phyloP scores from a whole-genome alignment of 1,139 yeast genomes.

The Saccharomycopsis phalli region DNA sequence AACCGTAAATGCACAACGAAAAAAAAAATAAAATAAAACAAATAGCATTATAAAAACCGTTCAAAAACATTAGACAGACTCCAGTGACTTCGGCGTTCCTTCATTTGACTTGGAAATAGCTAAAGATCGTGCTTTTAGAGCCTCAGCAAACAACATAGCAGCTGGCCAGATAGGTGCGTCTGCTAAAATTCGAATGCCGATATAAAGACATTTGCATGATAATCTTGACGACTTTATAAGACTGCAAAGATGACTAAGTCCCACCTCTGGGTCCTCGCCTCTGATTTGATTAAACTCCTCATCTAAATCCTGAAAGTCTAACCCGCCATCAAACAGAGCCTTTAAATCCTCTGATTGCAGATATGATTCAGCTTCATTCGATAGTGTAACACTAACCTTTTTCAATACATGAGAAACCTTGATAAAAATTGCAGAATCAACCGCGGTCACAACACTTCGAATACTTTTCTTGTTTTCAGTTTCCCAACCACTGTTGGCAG shows the following conservation, averaged over 20 bases:
- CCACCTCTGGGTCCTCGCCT: conserved; percentile 34
- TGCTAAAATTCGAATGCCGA: conserved; percentile 65
- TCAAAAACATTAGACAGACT: too few species aligned
- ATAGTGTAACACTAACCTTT: conserved; percentile 45
- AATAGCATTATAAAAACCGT: too few species aligned
- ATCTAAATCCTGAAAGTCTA: conserved; percentile 38
- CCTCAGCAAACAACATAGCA: conserved; percentile 68
- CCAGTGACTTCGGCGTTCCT: conserved; percentile 6
- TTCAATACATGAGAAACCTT: conserved; percentile 42
- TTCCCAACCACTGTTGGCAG: conserved; percentile 23
- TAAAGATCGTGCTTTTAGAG: conserved; percentile 58
- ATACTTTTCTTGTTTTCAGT: conserved; percentile 30
- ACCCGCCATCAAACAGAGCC: conserved; percentile 45
- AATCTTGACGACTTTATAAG: conserved; percentile 40
- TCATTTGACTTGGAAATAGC: conserved; percentile 20
- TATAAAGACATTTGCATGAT: conserved; percentile 47
- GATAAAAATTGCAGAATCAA: conserved; percentile 43
- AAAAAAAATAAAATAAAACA: too few species aligned
- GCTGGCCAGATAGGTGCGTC: conserved; percentile 83
- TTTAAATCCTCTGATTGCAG: conserved; percentile 46
- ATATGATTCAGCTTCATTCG: conserved; percentile 33
- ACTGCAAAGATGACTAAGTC: conserved; percentile 30
- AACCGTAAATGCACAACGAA: too few species aligned
- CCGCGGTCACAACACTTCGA: conserved; percentile 30
- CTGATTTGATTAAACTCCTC: conserved; percentile 36